phyloP scores from a whole-genome alignment of 139 green algal genomes.

The Dunaliella primolecta region DNA sequence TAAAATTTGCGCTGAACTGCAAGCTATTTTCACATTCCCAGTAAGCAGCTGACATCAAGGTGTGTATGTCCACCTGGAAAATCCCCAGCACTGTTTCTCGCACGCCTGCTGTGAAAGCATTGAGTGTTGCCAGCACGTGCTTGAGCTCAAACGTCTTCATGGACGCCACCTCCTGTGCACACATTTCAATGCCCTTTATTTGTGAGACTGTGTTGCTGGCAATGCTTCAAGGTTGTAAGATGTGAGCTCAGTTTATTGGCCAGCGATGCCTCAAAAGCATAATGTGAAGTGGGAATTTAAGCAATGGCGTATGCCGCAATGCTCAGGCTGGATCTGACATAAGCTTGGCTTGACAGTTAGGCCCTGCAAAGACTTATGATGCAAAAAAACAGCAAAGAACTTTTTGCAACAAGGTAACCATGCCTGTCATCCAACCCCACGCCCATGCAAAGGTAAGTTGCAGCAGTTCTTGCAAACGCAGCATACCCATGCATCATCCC shows the following conservation, averaged over 20 bases:
- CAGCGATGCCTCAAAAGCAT: not conserved
- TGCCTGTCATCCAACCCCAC: no score
- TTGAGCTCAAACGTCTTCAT: constrained; percentile 39
- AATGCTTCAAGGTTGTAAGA: not conserved
- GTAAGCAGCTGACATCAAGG: no score
- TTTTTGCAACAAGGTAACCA: no score
- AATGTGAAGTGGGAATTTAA: not conserved
- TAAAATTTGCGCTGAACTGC: no score
- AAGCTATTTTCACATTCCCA: no score
- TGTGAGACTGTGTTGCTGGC: not conserved
- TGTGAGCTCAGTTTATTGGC: not conserved
- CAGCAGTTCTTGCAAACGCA: no score
- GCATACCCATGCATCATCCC: no score
- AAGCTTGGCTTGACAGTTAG: no score
- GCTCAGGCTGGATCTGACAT: not conserved
- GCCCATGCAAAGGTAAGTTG: no score
- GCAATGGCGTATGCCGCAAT: not conserved
- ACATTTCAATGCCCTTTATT: not conserved
- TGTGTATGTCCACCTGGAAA: constrained; percentile 24
- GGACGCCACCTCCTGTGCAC: constrained; percentile 29
- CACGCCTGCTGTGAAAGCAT: constrained; percentile 26
- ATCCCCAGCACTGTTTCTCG: constrained; percentile 26
- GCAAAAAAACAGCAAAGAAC: no score
- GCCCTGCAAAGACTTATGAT: no score
- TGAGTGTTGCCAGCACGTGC: constrained; percentile 24